Base-by-base conservation (phyloP, 148 eudicot species). In the Euryodendron excelsum region DNA sequence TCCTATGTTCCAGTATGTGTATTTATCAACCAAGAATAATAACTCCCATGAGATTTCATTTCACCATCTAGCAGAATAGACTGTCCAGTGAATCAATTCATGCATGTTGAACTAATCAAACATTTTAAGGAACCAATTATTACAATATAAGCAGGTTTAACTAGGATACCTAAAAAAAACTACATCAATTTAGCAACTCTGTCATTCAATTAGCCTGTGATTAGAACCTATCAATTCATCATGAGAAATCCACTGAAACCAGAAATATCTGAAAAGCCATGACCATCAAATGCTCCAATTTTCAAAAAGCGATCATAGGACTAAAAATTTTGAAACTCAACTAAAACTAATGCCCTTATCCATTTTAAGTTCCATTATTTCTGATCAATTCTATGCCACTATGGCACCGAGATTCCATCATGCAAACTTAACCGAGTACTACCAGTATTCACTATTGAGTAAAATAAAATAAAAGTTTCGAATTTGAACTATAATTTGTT, bases 11-110 rank as follows among this genome's bases (percentile, higher is more conserved):
- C 80, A 39, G 45, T 36, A 23, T n/a, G 6, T 33, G 41, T 4
- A 28, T 13, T 58, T 60, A 56, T 77, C 59, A 58, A n/a, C 7
- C 47, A 70, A 28, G 34, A 70, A 23, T 21, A 41, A 17, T 12
- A n/a, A 70, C 33, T 25, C 27, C 34, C 37, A 39, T 28, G 52
- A 78, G 4, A 70, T 62, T 48, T 33, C 12, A 59, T 72, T 44
- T 63, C 59, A 78, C 47, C 61, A 52, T 52, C 9, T 20, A 53
- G 23, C 63, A 72, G 10, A 53, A 72, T 48, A 5, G n/a, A 69
- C 33, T 69, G 34, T 14, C 47, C 55, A 44, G 15, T 23, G 12
- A 15, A 48, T 27, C 2, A 71, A 47, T 28, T 48, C 5, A 47
- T 28, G 12, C 36, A 27, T 27, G 37, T 69, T 67, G 21, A 69